Conservation (phyloP, 352 stramenopile species). For the Plasmopara halstedii region DNA sequence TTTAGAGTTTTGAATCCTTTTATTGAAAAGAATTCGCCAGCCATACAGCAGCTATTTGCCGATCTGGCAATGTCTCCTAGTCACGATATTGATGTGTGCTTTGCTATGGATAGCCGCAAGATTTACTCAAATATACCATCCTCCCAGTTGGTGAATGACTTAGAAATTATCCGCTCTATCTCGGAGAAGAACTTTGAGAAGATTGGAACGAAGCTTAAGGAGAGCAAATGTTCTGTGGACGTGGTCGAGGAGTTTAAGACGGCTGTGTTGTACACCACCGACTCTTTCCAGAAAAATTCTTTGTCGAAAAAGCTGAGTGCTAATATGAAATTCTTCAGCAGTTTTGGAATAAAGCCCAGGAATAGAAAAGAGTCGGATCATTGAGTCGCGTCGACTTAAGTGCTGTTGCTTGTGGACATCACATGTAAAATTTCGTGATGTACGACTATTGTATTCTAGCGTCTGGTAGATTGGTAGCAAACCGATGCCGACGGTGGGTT, state of each 20-base stretch:
- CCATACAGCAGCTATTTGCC: conserved; percentile 73
- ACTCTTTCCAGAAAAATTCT: conserved; percentile 38
- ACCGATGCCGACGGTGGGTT: too few relatives aligned
- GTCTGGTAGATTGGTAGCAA: too few relatives aligned
- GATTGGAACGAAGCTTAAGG: conserved; percentile 59
- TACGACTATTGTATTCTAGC: too few relatives aligned
- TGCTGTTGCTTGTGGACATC: too few relatives aligned
- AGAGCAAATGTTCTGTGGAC: conserved; percentile 29
- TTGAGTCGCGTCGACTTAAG: conserved; percentile 3
- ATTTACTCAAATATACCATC: conserved; percentile 61
- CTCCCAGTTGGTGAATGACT: conserved; percentile 49
- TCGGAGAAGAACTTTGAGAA: conserved; percentile 66
- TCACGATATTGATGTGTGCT: conserved; percentile 70
- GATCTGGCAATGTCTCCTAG: conserved; percentile 55
- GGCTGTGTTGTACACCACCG: conserved; percentile 28
- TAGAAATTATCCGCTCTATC: conserved; percentile 53
- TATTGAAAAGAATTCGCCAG: conserved; percentile 72
- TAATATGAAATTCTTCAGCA: conserved; percentile 73
- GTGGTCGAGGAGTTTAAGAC: conserved; percentile 50
- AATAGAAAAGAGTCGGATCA: conserved; percentile 34
- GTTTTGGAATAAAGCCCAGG: conserved; percentile 49
- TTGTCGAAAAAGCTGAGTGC: conserved; percentile 60
- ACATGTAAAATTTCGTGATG: background rate
- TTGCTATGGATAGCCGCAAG: conserved; percentile 56
- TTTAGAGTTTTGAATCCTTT: conserved; percentile 80